These are phyloP conservation scores for Ceratocystiopsis brevicomis DNA, from an alignment of 2,329 filamentous ascomycete species.

Conservation along the genomic window DNA sequence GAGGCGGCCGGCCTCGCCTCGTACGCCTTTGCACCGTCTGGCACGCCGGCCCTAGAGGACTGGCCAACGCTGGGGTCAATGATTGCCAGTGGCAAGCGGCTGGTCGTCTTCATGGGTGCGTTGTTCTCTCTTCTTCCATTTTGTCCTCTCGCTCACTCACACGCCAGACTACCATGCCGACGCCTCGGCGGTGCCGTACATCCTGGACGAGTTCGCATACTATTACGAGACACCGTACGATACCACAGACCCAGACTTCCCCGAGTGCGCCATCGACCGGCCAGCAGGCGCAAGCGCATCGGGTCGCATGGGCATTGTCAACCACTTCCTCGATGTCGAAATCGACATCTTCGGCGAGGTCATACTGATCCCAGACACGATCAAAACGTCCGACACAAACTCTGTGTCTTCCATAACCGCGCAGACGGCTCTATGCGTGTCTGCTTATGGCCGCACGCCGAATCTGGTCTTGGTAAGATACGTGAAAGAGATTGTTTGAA, in stretches of 20 bases:
- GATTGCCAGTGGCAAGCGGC: constrained; percentile 40
- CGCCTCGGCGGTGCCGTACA: constrained; percentile 33
- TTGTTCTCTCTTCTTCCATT: neutral
- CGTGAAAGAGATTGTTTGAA: neutral
- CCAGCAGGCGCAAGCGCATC: constrained; percentile 25
- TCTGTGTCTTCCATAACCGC: constrained; percentile 27
- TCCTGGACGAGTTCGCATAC: constrained; percentile 39
- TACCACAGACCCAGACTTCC: constrained; percentile 37
- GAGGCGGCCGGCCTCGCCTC: constrained; percentile 32
- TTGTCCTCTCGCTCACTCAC: neutral
- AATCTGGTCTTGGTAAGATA: constrained; percentile 18
- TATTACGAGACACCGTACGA: constrained; percentile 60
- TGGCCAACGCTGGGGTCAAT: constrained; percentile 54
- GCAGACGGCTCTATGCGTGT: constrained; percentile 17
- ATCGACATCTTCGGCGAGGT: constrained; percentile 14
- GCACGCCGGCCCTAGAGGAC: constrained; percentile 23
- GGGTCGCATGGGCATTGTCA: constrained; percentile 31
- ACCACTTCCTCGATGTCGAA: constrained; percentile 41
- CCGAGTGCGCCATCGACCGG: constrained; percentile 46
- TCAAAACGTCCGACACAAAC: constrained; percentile 22
- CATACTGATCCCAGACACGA: constrained; percentile 14
- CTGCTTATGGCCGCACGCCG: constrained; percentile 14
- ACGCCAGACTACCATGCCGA: constrained; percentile 39
- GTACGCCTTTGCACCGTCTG: constrained; percentile 35
- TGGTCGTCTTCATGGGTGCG: constrained; percentile 53